A percentile compares a stretch with the other conserved stretches of the same genome.
phyloP scores from a whole-genome alignment of 1,284 basidiomycete genomes.

The Leccinum subatratum region DNA sequence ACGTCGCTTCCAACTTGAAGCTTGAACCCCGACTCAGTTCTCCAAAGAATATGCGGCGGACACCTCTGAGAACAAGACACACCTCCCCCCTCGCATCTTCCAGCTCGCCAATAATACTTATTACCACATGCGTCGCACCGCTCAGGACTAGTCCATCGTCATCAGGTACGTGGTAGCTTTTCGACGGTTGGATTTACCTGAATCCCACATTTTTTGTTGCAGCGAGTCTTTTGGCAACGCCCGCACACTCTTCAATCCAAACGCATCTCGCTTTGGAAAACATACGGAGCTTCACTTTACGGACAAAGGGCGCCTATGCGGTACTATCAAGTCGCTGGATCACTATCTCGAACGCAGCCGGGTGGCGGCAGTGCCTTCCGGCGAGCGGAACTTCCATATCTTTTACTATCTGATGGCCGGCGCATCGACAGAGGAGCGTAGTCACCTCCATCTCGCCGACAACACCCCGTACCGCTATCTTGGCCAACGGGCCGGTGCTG shows the following conservation, averaged over 20 bases:
- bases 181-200: neutral
- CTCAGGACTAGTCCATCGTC: conserved; percentile 87
- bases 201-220: neutral
- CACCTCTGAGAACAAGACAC: conserved; percentile 48
- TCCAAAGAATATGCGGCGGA: conserved; percentile 82
- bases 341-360: conserved; percentile 92
- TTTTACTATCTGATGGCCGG: conserved; percentile 95
- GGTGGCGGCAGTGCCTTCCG: conserved; percentile 74
- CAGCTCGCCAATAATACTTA: conserved; percentile 87
- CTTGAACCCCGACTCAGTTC: conserved; percentile 58
- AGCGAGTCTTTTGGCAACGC: conserved; percentile 92
- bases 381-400: conserved; percentile 94
- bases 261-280: conserved; percentile 88
- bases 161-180: conserved; percentile 55
- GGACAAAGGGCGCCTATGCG: conserved; percentile 82
- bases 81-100: conserved; percentile 79
- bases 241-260: conserved; percentile 84
- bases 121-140: conserved; percentile 93
- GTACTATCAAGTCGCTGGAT: conserved; percentile 92
- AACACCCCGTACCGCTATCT: conserved; percentile 81
- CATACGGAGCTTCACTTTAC: conserved; percentile 94
- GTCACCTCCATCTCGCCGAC: conserved; percentile 79
- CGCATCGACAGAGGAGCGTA: conserved; percentile 80
- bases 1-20: conserved; percentile 58
- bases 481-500: conserved; percentile 53